Conservation (phyloP, 1,284 basidiomycete genomes). For the Cronartium ribicola region DNA sequence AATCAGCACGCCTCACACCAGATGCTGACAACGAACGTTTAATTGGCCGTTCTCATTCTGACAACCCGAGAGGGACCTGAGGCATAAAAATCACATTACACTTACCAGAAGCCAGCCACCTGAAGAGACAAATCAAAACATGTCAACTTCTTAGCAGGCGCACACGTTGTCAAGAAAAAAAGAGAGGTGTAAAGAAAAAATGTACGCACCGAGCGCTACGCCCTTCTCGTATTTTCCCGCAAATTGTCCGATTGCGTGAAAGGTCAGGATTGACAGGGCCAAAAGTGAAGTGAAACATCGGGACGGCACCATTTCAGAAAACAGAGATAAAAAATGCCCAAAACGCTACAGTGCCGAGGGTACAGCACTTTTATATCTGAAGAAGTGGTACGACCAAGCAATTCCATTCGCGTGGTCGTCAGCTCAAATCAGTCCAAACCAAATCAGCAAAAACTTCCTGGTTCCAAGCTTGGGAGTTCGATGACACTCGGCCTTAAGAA, state of each 20-base stretch:
- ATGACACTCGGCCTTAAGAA: too few relatives aligned
- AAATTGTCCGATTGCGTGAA: background rate
- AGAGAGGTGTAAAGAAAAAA: too few relatives aligned
- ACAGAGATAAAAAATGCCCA: too few relatives aligned
- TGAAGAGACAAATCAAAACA: background rate
- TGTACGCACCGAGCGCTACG: background rate
- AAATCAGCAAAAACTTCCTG: too few relatives aligned
- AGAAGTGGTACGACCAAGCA: background rate
- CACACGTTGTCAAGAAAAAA: too few relatives aligned
- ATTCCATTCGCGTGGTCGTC: background rate
- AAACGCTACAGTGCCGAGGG: background rate
- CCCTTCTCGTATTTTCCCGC: background rate
- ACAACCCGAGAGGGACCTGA: too few relatives aligned
- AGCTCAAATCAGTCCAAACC: too few relatives aligned
- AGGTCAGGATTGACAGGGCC: background rate
- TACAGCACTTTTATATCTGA: background rate
- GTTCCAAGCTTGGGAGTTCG: too few relatives aligned
- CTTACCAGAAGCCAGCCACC: constrained; percentile 40
- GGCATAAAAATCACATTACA: background rate
- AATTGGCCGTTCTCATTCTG: background rate
- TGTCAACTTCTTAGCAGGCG: too few relatives aligned
- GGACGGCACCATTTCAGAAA: background rate
- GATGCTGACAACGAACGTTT: background rate
- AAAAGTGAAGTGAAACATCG: background rate
- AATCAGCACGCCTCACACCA: background rate